Conservation (phyloP, 305 asterid genomes). For the Galium porrigens region DNA sequence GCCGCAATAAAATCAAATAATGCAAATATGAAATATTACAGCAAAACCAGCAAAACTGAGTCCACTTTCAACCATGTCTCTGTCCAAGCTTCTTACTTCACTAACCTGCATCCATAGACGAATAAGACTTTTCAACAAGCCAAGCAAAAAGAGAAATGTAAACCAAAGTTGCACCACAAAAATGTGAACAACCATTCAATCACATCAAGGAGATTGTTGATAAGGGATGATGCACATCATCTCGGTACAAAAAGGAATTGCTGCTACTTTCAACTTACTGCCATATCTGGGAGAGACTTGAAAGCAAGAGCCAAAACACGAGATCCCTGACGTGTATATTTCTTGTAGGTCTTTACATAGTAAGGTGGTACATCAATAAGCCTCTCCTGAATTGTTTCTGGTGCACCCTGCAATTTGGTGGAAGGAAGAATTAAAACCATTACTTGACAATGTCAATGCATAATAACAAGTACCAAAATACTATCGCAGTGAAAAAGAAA, state of each 20-base stretch:
- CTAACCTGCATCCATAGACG: slow-evolving; percentile 55
- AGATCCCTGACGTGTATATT: slow-evolving; percentile 93
- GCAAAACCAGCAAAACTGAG: slow-evolving; percentile 95
- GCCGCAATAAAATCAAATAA: neutral
- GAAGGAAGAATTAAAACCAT: slow-evolving; percentile 2
- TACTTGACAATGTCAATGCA: neutral
- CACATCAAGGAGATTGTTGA: neutral
- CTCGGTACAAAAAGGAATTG: neutral
- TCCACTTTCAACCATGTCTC: slow-evolving; percentile 65
- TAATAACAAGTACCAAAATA: neutral
- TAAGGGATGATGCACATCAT: neutral
- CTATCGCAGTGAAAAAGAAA: neutral
- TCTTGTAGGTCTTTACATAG: slow-evolving; percentile 63
- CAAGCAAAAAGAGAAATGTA: neutral
- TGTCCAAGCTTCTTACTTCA: slow-evolving; percentile 85
- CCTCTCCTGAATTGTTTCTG: slow-evolving; percentile 94
- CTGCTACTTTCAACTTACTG: slow-evolving; percentile 38
- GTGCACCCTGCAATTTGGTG: slow-evolving; percentile 68
- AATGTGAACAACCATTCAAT: neutral
- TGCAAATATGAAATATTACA: slow-evolving; percentile 29
- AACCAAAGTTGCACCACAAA: neutral
- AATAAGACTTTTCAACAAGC: slow-evolving; percentile 16
- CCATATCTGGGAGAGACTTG: slow-evolving; percentile 86
- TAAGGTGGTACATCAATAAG: slow-evolving; percentile 68
- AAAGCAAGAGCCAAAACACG: slow-evolving; percentile 93